Base-by-base conservation (phyloP, 140 eudicot species). In the Senecio squalidus region DNA sequence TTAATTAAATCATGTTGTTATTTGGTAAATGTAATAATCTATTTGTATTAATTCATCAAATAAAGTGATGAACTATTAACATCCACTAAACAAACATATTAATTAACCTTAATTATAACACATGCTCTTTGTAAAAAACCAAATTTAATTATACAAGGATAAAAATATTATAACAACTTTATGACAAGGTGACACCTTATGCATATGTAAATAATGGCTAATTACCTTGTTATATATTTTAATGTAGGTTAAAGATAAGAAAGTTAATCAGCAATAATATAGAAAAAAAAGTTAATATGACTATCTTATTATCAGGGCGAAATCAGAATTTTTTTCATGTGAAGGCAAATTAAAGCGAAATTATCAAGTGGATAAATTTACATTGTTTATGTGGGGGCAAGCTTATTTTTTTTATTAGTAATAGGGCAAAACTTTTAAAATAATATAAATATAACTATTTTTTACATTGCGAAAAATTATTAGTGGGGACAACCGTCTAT, bases 11-110 rank as follows among this genome's bases (percentile, higher is more conserved):
- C 39, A 74, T 74, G 76, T 41, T 45, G 66, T 52, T 31, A 67
- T 74, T 45, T 44, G 70, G 66, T 67, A 60, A 51, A 56, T 74
- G 62, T 56, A 49, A n/a, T n/a, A n/a, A 52, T 27, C 69, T 60
- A 27, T 60, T 67, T 67, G 73, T 67, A 17, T 67, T 60, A 33
- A 71, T 63, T 71, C 60, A 34, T 55, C 53, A 45, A 59, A 41
- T 60, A 61, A 74, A 67, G 79, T 47, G 22, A 57, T 22, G n/a
- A 33, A 67, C 75, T 54, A 67, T 51, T 62, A 60, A 22, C 63
- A 60, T 73, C 73, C 78, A 73, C 78, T 73, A 66, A 39, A 47
- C 31, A 45, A 74, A 67, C 75, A 67, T 60, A 74, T 61, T 74
- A 60, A 60, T 60, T 62, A 46, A 43, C 34, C 61, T 67, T 60